These are phyloP conservation scores for Aspergillus novoparasiticus DNA, from an alignment of 2,329 filamentous ascomycete genomes.

Conservation along the genomic window DNA sequence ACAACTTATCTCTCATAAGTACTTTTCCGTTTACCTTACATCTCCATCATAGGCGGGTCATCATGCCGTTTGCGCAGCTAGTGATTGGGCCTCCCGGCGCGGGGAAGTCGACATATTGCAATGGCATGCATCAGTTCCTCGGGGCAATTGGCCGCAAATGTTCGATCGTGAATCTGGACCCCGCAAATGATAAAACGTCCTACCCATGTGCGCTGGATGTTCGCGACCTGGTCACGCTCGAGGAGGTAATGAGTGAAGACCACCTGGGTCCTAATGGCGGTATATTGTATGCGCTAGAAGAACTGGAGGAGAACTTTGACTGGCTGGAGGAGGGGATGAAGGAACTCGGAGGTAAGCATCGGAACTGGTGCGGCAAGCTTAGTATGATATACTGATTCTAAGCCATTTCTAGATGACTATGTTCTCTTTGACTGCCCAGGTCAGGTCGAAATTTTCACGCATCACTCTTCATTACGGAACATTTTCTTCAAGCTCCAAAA, in stretches of 20 bases:
- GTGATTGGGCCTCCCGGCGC: slow-evolving; percentile 92
- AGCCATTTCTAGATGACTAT: slow-evolving; percentile 70
- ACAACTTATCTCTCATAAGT: background rate
- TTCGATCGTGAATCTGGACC: slow-evolving; percentile 94
- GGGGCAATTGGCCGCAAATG: slow-evolving; percentile 92
- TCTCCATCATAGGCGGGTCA: slow-evolving; percentile 3
- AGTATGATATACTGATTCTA: slow-evolving; percentile 8
- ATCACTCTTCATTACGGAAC: slow-evolving; percentile 87
- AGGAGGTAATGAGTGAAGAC: slow-evolving; percentile 93
- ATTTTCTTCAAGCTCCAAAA: slow-evolving; percentile 92
- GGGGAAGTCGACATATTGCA: slow-evolving; percentile 97
- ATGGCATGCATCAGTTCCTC: slow-evolving; percentile 99
- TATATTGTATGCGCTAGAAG: slow-evolving; percentile 89
- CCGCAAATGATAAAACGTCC: slow-evolving; percentile 88
- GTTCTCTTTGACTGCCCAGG: slow-evolving; percentile 94
- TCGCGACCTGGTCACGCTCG: slow-evolving; percentile 81
- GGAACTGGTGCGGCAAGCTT: background rate
- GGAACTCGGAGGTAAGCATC: slow-evolving; percentile 63
- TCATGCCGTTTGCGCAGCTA: slow-evolving; percentile 70
- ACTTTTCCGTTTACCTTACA: background rate
- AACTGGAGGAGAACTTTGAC: slow-evolving; percentile 89
- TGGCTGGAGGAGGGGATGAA: slow-evolving; percentile 85
- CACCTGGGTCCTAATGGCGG: slow-evolving; percentile 89
- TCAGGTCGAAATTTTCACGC: slow-evolving; percentile 95
- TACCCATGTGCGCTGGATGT: slow-evolving; percentile 92